Evolutionary conservation across 139 green algal species (phyloP).

Genomic region (Diplosphaera chodatii): DNA sequence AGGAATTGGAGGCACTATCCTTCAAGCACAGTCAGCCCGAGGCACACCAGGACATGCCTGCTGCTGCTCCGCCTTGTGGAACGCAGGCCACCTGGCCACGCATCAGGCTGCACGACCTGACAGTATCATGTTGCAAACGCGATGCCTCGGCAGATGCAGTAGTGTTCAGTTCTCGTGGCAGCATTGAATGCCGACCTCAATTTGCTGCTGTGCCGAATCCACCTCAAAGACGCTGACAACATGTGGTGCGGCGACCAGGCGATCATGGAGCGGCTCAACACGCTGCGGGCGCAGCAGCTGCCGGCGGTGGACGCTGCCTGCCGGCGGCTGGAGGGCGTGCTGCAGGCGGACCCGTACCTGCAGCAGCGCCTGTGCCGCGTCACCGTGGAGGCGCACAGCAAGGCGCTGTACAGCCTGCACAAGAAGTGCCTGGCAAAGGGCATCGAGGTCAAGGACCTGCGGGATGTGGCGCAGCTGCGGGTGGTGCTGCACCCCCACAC

Average conservation of each 20-base stretch:
- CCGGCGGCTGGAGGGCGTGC: constrained; percentile 24
- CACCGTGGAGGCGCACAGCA: constrained; percentile 40
- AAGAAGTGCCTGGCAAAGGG: constrained; percentile 13
- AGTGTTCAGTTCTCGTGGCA: too few species aligned
- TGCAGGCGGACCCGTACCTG: constrained; percentile 58
- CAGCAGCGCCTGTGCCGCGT: constrained; percentile 16
- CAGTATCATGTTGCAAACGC: too few species aligned
- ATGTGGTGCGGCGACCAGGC: too few species aligned
- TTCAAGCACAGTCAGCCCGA: constrained; percentile 56
- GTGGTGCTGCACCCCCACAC: constrained; percentile 31
- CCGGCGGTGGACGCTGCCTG: constrained; percentile 41
- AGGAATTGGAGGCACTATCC: constrained; percentile 82
- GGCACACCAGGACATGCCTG: neutral
- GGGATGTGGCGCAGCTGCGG: constrained; percentile 63
- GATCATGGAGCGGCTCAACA: neutral
- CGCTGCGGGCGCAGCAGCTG: constrained; percentile 24
- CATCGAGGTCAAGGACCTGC: constrained; percentile 30
- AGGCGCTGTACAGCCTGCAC: constrained; percentile 67
- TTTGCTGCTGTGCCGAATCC: too few species aligned
- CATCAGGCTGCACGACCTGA: too few species aligned
- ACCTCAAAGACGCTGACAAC: too few species aligned
- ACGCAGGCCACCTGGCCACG: too few species aligned
- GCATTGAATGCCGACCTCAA: too few species aligned
- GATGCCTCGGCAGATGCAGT: too few species aligned
- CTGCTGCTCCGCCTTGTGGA: too few species aligned